Evolutionary conservation across 768 basidiomycete genomes (phyloP), one percentile per base, ranked within the genome.

Genomic region (Sistotremastrum niveocremeum): DNA sequence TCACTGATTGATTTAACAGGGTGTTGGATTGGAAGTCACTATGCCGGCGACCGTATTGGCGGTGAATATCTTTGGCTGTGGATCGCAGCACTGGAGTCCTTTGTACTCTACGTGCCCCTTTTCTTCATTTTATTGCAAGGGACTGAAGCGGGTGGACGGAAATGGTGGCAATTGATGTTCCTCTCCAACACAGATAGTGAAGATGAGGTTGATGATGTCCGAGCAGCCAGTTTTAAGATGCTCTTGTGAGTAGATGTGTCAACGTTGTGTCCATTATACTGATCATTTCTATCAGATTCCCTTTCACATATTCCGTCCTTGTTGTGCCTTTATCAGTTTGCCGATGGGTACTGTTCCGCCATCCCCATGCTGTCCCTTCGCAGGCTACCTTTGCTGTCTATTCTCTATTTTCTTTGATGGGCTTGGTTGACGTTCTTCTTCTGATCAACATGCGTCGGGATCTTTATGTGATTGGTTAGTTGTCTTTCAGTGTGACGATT

Each of bases 61-160:
- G 62, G 72, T 3, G 73, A 74, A 47, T 76, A 74, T 47, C 45
- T 71, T n/a, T 74, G 72, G 70, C 57, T 74, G 37, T 77, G 74
- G 73, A 45, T 68, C 5, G 58, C 72, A 0, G 69, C 65, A 2
- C 53, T 68, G 32, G 41, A 63, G 7, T 69, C 70, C 58, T 41
- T 69, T 36, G 43, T 70, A 8, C 60, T 73, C 5, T 75, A 75
- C 49, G 52, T 64, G 5, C 62, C 68, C 35, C 68, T 72, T 52
- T 69, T 66, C 39, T 54, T 73, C 9, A 63, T 68, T 7, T 20
- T 20, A 20, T 20, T 20, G 20, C 20, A 20, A 20, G 20, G 20
- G 20, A 20, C 20, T 20, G 20, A 20, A 20, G 20, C 20, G 20
- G 20, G 20, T 20, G 20, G 20, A 20, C 20, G 20, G 20, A 20